phyloP scores from a whole-genome alignment of 108 stramenopile genomes.

The Pseudonitzschia pungens region DNA sequence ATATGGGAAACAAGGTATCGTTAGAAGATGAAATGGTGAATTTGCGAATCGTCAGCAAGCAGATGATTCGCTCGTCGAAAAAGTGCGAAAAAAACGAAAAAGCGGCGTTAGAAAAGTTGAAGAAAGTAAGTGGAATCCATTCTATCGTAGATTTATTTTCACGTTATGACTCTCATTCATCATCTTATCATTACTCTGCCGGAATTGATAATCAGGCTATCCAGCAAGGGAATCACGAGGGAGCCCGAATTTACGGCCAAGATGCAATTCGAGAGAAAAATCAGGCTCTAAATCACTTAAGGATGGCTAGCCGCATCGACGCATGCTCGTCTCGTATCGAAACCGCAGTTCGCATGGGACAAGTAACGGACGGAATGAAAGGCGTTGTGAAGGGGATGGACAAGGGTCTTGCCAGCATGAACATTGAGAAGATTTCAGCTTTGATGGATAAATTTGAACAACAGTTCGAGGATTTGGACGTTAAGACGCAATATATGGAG shows the following conservation, averaged over 20 bases:
- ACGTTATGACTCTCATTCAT: background rate
- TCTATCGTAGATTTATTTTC: background rate
- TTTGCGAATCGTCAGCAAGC: conserved; percentile 93
- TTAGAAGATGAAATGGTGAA: conserved; percentile 95
- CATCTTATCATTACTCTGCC: background rate
- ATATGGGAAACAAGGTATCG: conserved; percentile 80
- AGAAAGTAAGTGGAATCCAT: conserved; percentile 64
- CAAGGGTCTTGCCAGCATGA: conserved; percentile 87
- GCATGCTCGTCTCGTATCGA: conserved; percentile 95
- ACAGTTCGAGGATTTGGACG: conserved; percentile 99
- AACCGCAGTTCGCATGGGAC: conserved; percentile 95
- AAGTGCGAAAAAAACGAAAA: conserved; percentile 98
- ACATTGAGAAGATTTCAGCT: conserved; percentile 89
- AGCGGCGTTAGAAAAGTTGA: conserved; percentile 82
- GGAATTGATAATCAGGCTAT: conserved; percentile 55
- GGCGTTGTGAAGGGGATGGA: conserved; percentile 95
- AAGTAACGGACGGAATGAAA: conserved; percentile 89
- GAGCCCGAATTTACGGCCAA: conserved; percentile 95
- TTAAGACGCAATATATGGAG: conserved; percentile 94
- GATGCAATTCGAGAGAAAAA: conserved; percentile 99
- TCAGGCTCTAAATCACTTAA: conserved; percentile 91
- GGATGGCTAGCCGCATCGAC: conserved; percentile 91
- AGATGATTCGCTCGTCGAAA: conserved; percentile 90
- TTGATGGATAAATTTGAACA: conserved; percentile 97
- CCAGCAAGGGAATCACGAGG: conserved; percentile 90